Percentiles rank a stretch among this genome's conserved stretches.
phyloP scores from a whole-genome alignment of 768 basidiomycete species.

The Hortiboletus flavorubellus region DNA sequence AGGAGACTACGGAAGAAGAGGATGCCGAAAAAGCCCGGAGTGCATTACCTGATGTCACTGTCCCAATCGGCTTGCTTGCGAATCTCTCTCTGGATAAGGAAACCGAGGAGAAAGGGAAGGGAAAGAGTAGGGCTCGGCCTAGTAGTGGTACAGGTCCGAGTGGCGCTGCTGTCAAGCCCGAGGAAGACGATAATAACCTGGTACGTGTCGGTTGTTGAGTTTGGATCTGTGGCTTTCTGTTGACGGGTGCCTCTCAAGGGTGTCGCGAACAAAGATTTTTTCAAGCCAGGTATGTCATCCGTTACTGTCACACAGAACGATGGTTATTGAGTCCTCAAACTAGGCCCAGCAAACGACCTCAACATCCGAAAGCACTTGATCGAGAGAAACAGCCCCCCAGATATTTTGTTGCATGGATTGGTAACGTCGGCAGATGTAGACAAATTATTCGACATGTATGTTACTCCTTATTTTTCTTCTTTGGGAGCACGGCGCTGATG shows the following conservation, averaged over 20 bases:
- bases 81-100: constrained; percentile 62
- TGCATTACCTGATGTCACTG: constrained; percentile 63
- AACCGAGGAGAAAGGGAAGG: constrained; percentile 38
- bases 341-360: constrained; percentile 72
- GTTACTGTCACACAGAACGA: not conserved
- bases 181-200: constrained; percentile 61
- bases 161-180: constrained; percentile 28
- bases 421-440: constrained; percentile 78
- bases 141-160: constrained; percentile 8
- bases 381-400: constrained; percentile 75
- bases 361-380: constrained; percentile 67
- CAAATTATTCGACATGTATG: constrained; percentile 80
- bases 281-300: constrained; percentile 59
- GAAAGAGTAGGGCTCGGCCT: constrained; percentile 36
- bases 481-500: not conserved
- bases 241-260: constrained; percentile 44
- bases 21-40: constrained; percentile 46
- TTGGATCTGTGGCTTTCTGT: not conserved
- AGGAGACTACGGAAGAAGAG: constrained; percentile 33
- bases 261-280: constrained; percentile 77
- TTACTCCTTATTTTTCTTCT: constrained; percentile 3
- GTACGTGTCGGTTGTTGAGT: constrained; percentile 31
- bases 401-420: constrained; percentile 76
- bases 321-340: not conserved
- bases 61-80: constrained; percentile 74